Evolutionary conservation across 208 protist species (phyloP).

Genomic region (Acanthamoeba quina): DNA sequence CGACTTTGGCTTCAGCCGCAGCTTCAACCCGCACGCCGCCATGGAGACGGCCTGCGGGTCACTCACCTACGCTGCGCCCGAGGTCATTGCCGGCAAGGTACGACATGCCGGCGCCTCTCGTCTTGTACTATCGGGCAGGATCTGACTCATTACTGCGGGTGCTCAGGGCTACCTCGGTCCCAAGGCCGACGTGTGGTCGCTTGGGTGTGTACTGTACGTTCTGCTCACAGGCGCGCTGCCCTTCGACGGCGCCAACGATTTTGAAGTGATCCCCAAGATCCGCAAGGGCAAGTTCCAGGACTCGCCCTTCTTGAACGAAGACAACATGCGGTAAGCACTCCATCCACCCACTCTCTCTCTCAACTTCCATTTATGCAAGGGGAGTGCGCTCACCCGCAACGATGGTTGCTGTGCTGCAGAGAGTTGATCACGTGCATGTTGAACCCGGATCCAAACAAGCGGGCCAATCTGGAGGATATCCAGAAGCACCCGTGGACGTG

Average conservation of each 20-base stretch:
- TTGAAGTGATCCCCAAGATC: slow-evolving; percentile 76
- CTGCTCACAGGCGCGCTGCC: slow-evolving; percentile 97
- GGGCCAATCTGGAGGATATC: slow-evolving; percentile 73
- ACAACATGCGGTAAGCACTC: slow-evolving; percentile 52
- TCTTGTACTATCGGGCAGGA: not conserved
- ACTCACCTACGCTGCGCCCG: slow-evolving; percentile 69
- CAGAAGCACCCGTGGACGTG: slow-evolving; percentile 76
- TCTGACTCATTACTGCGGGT: not conserved
- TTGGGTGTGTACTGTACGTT: slow-evolving; percentile 98
- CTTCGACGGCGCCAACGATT: slow-evolving; percentile 92
- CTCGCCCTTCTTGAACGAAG: slow-evolving; percentile 64
- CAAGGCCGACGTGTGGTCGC: slow-evolving; percentile 97
- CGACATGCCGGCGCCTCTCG: too few relatives aligned
- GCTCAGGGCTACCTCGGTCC: slow-evolving; percentile 92
- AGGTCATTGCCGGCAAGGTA: slow-evolving; percentile 75
- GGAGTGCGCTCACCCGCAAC: not conserved
- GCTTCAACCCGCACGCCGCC: slow-evolving; percentile 75
- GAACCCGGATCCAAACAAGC: slow-evolving; percentile 67
- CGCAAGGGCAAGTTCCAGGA: slow-evolving; percentile 75
- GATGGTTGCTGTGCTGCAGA: not conserved
- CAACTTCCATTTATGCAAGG: too few relatives aligned
- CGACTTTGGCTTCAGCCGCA: slow-evolving; percentile 74
- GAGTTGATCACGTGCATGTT: slow-evolving; percentile 75
- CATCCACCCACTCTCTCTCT: not conserved
- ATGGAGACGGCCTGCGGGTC: slow-evolving; percentile 78